phyloP scores from a whole-genome alignment of 805 yeast species.

The Starmerella khaoyaiensis region DNA sequence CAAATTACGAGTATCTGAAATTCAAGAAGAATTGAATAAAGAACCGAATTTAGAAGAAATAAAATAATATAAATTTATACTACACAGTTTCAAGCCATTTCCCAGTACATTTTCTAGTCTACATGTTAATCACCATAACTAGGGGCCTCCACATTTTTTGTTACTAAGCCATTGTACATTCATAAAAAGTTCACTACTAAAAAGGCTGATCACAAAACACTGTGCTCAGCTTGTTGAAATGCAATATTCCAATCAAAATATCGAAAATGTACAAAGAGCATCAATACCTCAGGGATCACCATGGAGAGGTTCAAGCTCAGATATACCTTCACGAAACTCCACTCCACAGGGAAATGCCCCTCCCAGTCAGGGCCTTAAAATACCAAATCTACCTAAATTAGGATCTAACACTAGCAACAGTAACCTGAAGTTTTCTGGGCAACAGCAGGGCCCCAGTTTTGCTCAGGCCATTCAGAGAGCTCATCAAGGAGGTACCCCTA shows the following conservation, averaged over 20 bases:
- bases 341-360: not conserved
- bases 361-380: slow-evolving; percentile 11
- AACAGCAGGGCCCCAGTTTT: slow-evolving; percentile 10
- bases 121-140: too few relatives aligned
- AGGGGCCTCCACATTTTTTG: too few relatives aligned
- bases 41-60: not conserved
- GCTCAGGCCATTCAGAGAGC: slow-evolving; percentile 19
- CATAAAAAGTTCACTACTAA: too few relatives aligned
- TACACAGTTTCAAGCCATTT: too few relatives aligned
- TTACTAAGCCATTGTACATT: too few relatives aligned
- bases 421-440: not conserved
- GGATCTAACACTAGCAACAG: slow-evolving; percentile 7
- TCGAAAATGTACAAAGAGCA: too few relatives aligned
- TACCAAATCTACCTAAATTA: slow-evolving; percentile 16
- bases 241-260: too few relatives aligned
- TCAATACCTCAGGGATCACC: slow-evolving; percentile 15
- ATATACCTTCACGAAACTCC: slow-evolving; percentile 3
- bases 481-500: slow-evolving; percentile 8
- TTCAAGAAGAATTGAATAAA: not conserved
- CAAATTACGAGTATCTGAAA: slow-evolving; percentile 5
- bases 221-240: too few relatives aligned
- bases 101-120: too few relatives aligned
- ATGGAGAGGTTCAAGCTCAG: slow-evolving; percentile 15
- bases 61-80: not conserved
- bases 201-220: too few relatives aligned